Evolutionary conservation across 345 rosid genomes (phyloP).

Genomic region (Salix purpurea): DNA sequence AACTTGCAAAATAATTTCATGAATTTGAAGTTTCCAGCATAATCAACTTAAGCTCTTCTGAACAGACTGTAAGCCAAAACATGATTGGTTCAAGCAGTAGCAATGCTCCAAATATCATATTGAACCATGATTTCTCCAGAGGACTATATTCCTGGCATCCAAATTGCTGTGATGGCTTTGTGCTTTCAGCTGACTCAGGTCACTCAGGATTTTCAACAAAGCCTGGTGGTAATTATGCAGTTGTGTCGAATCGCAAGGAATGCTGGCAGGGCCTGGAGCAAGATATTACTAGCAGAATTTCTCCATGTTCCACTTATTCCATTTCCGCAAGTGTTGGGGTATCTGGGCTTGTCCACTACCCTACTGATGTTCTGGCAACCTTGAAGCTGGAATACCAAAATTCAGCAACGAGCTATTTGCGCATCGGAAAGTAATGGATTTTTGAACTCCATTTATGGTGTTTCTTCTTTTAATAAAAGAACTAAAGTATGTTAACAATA

Average conservation of each 20-base stretch:
- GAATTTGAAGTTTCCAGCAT: not conserved
- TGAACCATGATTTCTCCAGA: slow-evolving; percentile 71
- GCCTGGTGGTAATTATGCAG: slow-evolving; percentile 49
- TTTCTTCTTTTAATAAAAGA: not conserved
- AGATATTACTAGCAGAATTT: slow-evolving; percentile 66
- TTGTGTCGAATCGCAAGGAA: slow-evolving; percentile 70
- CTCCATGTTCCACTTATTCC: slow-evolving; percentile 49
- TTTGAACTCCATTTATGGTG: slow-evolving; percentile 5
- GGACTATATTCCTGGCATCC: slow-evolving; percentile 70
- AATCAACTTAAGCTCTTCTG: slow-evolving; percentile 8
- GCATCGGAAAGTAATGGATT: slow-evolving; percentile 69
- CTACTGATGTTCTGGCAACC: slow-evolving; percentile 72
- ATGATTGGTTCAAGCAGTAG: slow-evolving; percentile 23
- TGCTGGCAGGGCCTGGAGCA: slow-evolving; percentile 96
- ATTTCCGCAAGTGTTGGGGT: slow-evolving; percentile 74
- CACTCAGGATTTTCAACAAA: slow-evolving; percentile 32
- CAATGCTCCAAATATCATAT: slow-evolving; percentile 39
- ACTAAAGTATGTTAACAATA: not conserved
- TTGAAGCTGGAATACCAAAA: slow-evolving; percentile 54
- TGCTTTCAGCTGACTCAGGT: slow-evolving; percentile 40
- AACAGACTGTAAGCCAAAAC: slow-evolving; percentile 29
- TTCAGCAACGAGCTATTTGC: slow-evolving; percentile 46
- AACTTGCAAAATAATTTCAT: not conserved
- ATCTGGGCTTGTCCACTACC: slow-evolving; percentile 51
- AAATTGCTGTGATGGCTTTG: slow-evolving; percentile 67